phyloP scores from a whole-genome alignment of 208 protist genomes.

The Leishmania braziliensis region DNA sequence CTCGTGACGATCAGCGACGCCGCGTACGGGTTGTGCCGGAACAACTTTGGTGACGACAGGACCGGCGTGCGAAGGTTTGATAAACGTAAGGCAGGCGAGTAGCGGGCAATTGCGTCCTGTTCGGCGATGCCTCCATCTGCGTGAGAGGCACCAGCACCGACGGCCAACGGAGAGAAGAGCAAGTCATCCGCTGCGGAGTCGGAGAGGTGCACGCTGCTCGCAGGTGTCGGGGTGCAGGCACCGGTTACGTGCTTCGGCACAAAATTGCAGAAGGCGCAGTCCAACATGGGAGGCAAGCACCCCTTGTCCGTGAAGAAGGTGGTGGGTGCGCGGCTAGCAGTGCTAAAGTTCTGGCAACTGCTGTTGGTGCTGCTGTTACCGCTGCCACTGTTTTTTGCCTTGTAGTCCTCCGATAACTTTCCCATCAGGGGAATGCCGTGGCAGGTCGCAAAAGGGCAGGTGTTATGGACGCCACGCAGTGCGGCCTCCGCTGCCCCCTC shows the following conservation, averaged over 20 bases:
- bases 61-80: background rate
- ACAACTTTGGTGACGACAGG: constrained; percentile 1
- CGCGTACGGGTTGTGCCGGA: constrained; percentile 7
- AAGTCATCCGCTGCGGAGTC: constrained; percentile 6
- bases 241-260: background rate
- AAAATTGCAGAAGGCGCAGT: background rate
- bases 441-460: constrained; percentile 41
- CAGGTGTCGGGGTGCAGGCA: background rate
- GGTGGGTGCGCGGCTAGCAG: background rate
- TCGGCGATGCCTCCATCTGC: background rate
- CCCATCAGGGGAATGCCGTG: constrained; percentile 46
- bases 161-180: background rate
- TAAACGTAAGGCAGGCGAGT: constrained; percentile 2
- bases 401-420: constrained; percentile 43
- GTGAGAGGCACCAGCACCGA: background rate
- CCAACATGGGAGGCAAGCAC: background rate
- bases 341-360: background rate
- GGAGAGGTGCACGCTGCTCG: constrained; percentile 11
- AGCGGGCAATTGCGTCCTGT: background rate
- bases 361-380: constrained; percentile 8
- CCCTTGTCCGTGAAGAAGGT: background rate
- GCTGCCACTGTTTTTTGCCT: constrained; percentile 4
- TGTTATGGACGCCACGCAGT: constrained; percentile 41
- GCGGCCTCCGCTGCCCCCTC: constrained; percentile 38
- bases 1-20: background rate